phyloP scores from a whole-genome alignment of 768 basidiomycete species.

The Tricholoma sp. region DNA sequence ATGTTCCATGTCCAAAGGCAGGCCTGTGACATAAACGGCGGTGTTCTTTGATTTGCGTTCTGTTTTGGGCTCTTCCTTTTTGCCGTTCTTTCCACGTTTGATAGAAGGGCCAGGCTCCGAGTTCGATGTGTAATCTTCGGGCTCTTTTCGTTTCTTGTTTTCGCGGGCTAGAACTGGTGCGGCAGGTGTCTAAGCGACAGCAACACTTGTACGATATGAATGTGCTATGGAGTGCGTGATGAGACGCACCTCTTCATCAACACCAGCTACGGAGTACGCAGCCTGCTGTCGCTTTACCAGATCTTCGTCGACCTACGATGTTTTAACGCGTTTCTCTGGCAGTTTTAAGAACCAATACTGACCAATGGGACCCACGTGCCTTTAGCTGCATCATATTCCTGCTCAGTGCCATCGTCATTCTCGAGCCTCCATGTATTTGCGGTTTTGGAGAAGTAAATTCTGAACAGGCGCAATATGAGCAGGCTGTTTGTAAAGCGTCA shows the following conservation, averaged over 20 bases:
- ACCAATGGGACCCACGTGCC: slow-evolving; percentile 84
- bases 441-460: slow-evolving; percentile 74
- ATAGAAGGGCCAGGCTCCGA: slow-evolving; percentile 46
- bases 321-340: slow-evolving; percentile 4
- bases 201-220: slow-evolving; percentile 4
- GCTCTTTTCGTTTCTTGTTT: slow-evolving; percentile 76
- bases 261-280: slow-evolving; percentile 87
- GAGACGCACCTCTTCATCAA: slow-evolving; percentile 79
- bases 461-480: slow-evolving; percentile 22
- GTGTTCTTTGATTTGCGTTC: slow-evolving; percentile 85
- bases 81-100: slow-evolving; percentile 65
- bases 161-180: slow-evolving; percentile 78
- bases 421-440: slow-evolving; percentile 85
- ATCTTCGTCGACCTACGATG: slow-evolving; percentile 76
- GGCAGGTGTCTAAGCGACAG: slow-evolving; percentile 63
- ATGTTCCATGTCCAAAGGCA: slow-evolving; percentile 69
- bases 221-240: not conserved
- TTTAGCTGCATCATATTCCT: slow-evolving; percentile 79
- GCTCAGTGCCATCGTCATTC: slow-evolving; percentile 83
- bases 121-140: slow-evolving; percentile 64
- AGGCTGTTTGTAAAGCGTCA: slow-evolving; percentile 12
- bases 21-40: slow-evolving; percentile 81
- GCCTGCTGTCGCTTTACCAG: slow-evolving; percentile 87
- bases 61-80: slow-evolving; percentile 35
- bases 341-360: slow-evolving; percentile 21